A percentile compares a stretch with the other conserved stretches of the same genome.
These are phyloP conservation scores for Blastomyces gilchristii DNA, from an alignment of 2,329 filamentous ascomycete genomes.

Conservation along the genomic window DNA sequence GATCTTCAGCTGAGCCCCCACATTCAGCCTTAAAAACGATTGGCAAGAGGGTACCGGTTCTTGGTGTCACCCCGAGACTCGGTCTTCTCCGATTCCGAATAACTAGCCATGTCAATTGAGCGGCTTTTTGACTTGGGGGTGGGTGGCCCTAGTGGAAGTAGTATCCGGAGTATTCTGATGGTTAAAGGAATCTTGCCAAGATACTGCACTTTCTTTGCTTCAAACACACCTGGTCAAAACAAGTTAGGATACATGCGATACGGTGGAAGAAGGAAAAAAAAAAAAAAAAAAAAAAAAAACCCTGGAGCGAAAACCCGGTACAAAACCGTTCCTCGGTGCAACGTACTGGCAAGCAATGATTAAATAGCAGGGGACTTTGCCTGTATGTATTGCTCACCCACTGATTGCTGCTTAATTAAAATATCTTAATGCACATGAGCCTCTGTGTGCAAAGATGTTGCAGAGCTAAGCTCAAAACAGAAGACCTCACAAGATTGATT, in stretches of 20 bases:
- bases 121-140: neutral
- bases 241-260: neutral
- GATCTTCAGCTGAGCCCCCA: too few species aligned
- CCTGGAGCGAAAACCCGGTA: neutral
- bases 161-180: neutral
- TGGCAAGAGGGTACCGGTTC: neutral
- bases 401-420: too few species aligned
- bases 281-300: neutral
- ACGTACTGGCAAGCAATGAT: neutral
- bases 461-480: too few species aligned
- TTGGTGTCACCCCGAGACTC: neutral
- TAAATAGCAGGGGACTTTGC: neutral
- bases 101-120: neutral
- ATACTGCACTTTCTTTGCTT: neutral
- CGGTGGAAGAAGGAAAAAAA: too few species aligned
- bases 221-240: neutral
- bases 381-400: too few species aligned
- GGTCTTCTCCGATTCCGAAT: neutral
- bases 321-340: neutral
- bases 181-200: neutral
- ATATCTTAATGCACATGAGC: too few species aligned
- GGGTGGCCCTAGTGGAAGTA: too few species aligned
- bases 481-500: too few species aligned
- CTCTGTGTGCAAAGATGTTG: too few species aligned
- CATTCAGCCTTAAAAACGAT: neutral